Evolutionary conservation across 2,329 filamentous ascomycete species (phyloP).

Genomic region (Ceratocystis papillata): DNA sequence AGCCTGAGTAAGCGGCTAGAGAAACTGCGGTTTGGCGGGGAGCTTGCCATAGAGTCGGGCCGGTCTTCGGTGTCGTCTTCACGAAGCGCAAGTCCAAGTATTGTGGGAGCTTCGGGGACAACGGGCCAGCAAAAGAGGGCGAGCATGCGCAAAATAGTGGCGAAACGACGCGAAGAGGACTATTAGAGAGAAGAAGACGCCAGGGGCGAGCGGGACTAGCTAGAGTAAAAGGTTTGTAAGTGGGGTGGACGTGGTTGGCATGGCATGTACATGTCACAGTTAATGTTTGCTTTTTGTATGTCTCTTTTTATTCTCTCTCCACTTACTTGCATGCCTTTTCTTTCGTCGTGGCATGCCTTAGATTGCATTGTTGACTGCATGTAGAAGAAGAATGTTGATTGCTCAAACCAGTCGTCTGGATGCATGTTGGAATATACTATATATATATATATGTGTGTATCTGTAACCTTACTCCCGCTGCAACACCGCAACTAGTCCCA

Average conservation of each 20-base stretch:
- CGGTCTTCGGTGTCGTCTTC: not conserved
- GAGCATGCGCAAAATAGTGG: constrained; percentile 15
- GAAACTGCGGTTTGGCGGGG: constrained; percentile 15
- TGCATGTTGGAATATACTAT: not conserved
- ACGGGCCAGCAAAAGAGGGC: constrained; percentile 10
- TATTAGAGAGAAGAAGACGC: not conserved
- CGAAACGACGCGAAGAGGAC: constrained; percentile 15
- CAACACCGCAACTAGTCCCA: constrained; percentile 86
- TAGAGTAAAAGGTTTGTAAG: not conserved
- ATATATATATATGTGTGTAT: no score
- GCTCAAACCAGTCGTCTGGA: not conserved
- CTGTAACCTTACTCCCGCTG: constrained; percentile 60
- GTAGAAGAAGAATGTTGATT: not conserved
- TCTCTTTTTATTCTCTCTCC: not conserved
- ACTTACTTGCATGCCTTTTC: not conserved
- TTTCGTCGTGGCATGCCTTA: not conserved
- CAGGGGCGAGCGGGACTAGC: not conserved
- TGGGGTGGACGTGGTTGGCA: not conserved
- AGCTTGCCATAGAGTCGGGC: not conserved
- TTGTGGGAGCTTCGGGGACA: not conserved
- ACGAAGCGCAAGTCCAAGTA: constrained; percentile 13
- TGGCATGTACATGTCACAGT: not conserved
- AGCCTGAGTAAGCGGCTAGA: constrained; percentile 20
- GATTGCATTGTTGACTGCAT: not conserved
- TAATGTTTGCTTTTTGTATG: not conserved